Base-by-base conservation (phyloP, 768 basidiomycete species). In the Phanerochaete sordida region DNA sequence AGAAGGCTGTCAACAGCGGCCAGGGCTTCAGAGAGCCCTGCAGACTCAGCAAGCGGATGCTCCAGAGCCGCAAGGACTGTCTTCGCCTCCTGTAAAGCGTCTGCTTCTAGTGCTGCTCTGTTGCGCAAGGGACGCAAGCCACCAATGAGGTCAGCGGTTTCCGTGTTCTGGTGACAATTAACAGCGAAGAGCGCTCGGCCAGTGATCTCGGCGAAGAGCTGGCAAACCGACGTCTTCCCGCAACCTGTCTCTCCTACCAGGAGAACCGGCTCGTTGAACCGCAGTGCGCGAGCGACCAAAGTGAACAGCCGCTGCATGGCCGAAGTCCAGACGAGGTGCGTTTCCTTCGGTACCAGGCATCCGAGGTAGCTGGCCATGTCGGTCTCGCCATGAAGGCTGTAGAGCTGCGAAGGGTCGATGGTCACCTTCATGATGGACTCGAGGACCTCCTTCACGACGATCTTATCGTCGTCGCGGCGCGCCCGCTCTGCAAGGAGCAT, bases 91-190 rank as follows among this genome's bases (percentile, higher is more conserved):
- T 71, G 76, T 49, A 78, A 57, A 11, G 81, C 71, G 31, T 85
- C 82, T 1, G 78, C 78, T 64, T 85, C 82, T 12, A 79, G 59
- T 4, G 83, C 73, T 21, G 77, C 75, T 23, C 91, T 85, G 73
- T 92, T 93, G 30, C 96, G 86, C 12, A 93, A 77, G 5, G 96
- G 96, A 33, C 96, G 84, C 64, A 97, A 82, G 37, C 94, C 92
- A 21, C 97, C 97, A 53, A 98, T 92, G 24, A 99, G 78, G 70
- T 99, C 97, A 12, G 95, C 93, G 0, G 96, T 97, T 75, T 99
- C 97, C 27, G 95, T 98, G 69, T 97, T 98, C 73, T 97, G 95
- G 70, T 99, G 97, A 68, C 97, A 98, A 65, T 93, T 98, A 63
- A 99, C 82, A 3, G 85, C 79, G 65, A 88, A 77, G 27, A 99